A percentile compares a stretch with the other conserved stretches of the same genome.
These are phyloP conservation scores for Oenanthe javanica DNA, from an alignment of 140 eudicot species.

Conservation along the genomic window DNA sequence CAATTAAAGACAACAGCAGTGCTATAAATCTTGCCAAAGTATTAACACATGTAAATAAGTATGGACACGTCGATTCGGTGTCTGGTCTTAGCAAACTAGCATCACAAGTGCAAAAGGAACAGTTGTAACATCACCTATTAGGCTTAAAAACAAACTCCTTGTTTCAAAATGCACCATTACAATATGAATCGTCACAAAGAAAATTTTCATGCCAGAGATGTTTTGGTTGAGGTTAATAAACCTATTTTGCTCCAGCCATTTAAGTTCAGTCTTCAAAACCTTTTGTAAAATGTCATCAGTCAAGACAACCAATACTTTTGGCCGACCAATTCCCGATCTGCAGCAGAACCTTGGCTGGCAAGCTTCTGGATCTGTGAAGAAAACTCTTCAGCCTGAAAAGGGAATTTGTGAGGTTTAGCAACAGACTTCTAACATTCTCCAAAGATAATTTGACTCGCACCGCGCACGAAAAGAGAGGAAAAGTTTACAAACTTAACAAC, in stretches of 20 bases:
- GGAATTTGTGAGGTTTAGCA: background rate
- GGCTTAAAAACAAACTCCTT: background rate
- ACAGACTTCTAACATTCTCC: background rate
- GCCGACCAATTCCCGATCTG: conserved; percentile 52
- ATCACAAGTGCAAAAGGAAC: no score
- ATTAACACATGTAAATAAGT: no score
- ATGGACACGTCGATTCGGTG: no score
- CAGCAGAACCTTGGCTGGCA: conserved; percentile 83
- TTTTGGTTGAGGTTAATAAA: background rate
- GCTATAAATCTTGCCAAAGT: no score
- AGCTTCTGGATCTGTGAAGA: conserved; percentile 78
- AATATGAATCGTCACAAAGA: background rate
- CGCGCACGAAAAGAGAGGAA: background rate
- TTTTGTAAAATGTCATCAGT: background rate
- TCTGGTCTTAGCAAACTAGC: no score
- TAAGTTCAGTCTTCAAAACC: conserved; percentile 6
- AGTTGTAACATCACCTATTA: background rate
- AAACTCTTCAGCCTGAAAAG: conserved; percentile 84
- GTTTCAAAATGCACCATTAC: background rate
- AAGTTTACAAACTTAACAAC: background rate
- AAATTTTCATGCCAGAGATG: background rate
- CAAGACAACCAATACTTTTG: conserved; percentile 72
- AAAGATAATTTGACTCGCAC: background rate
- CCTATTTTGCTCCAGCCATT: background rate
- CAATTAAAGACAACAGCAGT: no score